Evolutionary conservation across 208 protist species (phyloP).

Genomic region (Trypanosoma scelopori): DNA sequence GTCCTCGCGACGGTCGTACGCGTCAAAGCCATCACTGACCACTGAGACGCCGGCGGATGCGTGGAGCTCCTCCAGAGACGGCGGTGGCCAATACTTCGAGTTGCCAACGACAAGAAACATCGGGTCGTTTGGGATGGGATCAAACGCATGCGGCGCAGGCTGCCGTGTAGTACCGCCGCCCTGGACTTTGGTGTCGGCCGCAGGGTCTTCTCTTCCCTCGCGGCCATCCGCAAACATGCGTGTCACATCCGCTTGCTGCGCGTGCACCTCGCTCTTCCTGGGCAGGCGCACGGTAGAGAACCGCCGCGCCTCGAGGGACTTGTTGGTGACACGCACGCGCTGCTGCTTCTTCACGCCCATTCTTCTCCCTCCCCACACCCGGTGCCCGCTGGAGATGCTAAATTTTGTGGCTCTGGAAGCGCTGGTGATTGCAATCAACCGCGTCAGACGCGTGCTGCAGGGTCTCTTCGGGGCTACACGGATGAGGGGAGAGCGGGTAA

Average conservation of each 20-base stretch:
- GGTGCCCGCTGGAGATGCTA: too few relatives aligned
- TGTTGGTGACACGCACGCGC: conserved; percentile 78
- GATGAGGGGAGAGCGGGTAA: conserved; percentile 16
- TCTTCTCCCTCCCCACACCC: background rate
- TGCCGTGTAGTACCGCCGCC: background rate
- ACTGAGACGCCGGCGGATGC: conserved; percentile 33
- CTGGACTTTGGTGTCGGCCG: background rate
- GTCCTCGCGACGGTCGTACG: conserved; percentile 76
- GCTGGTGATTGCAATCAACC: background rate
- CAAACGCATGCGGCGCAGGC: conserved; percentile 33
- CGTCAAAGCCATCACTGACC: conserved; percentile 69
- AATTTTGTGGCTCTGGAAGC: background rate
- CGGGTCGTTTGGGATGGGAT: conserved; percentile 76
- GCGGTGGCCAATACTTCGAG: conserved; percentile 74
- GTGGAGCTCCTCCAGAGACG: conserved; percentile 63
- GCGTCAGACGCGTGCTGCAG: background rate
- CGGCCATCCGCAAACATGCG: conserved; percentile 43
- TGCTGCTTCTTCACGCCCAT: conserved; percentile 52
- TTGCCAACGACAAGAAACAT: conserved; percentile 67
- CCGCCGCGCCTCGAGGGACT: conserved; percentile 65
- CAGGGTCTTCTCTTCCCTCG: background rate
- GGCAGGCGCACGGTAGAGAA: conserved; percentile 79
- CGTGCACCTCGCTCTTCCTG: conserved; percentile 44
- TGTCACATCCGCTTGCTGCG: conserved; percentile 49
- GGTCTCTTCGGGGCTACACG: conserved; percentile 2